These are phyloP conservation scores for Basipetospora chlamydospora DNA, from an alignment of 2,329 filamentous ascomycete genomes.

Conservation along the genomic window DNA sequence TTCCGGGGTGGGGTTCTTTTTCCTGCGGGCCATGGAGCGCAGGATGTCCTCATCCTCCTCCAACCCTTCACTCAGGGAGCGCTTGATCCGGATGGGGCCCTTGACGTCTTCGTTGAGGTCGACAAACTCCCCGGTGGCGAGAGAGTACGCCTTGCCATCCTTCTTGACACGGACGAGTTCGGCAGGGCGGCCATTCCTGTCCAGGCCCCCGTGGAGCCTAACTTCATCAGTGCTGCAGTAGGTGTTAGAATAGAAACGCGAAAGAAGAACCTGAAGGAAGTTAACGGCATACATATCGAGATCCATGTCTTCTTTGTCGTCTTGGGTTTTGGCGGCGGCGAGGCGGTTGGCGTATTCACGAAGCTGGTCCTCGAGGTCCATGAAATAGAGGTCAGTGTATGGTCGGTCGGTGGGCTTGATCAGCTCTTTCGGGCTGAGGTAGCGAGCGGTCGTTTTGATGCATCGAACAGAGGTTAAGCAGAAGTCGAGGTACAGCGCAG, in stretches of 20 bases:
- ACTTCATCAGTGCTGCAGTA: constrained; percentile 45
- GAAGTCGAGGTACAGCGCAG: constrained; percentile 65
- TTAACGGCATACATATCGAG: constrained; percentile 12
- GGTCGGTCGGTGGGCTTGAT: constrained; percentile 71
- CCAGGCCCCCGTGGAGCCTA: constrained; percentile 66
- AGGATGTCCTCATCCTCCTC: constrained; percentile 71
- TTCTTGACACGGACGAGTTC: constrained; percentile 74
- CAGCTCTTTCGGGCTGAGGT: constrained; percentile 75
- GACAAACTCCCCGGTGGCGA: constrained; percentile 54
- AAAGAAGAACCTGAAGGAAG: constrained; percentile 10
- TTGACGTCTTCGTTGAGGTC: constrained; percentile 29
- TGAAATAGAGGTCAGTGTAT: constrained; percentile 92
- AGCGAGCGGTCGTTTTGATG: constrained; percentile 77
- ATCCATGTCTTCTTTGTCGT: constrained; percentile 40
- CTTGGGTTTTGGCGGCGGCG: constrained; percentile 44
- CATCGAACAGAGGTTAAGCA: constrained; percentile 82
- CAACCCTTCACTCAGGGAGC: constrained; percentile 52
- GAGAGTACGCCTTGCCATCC: constrained; percentile 64
- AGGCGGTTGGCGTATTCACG: constrained; percentile 78
- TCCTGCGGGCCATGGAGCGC: constrained; percentile 88
- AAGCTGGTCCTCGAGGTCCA: constrained; percentile 91
- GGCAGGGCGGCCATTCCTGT: constrained; percentile 66
- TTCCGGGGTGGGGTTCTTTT: constrained; percentile 81
- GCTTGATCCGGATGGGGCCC: constrained; percentile 43
- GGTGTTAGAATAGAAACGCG: constrained; percentile 10